Evolutionary conservation across 2,329 filamentous ascomycete species (phyloP).

Genomic region (Trichothecium roseum): DNA sequence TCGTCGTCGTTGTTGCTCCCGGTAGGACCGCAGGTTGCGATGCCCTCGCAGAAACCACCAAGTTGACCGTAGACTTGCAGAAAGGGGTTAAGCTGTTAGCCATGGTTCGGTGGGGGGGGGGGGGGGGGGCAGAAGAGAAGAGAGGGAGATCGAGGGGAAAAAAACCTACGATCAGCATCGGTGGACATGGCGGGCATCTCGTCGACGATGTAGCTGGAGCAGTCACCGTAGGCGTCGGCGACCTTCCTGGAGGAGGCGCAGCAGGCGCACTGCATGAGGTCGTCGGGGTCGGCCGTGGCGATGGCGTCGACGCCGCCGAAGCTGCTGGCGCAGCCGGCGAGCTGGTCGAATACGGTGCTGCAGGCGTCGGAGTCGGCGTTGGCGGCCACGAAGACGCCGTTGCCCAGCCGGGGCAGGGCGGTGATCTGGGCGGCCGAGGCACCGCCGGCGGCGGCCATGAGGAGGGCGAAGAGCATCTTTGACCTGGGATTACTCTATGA

Average conservation of each 20-base stretch:
- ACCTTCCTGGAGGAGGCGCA: conserved; percentile 12
- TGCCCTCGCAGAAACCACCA: neutral
- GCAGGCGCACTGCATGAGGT: conserved; percentile 17
- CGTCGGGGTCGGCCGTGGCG: conserved; percentile 11
- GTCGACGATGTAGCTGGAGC: conserved; percentile 15
- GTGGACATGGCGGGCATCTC: conserved; percentile 11
- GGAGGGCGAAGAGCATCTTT: too few relatives aligned
- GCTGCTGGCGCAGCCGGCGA: conserved; percentile 13
- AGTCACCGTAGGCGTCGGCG: conserved; percentile 16
- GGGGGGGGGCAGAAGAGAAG: too few relatives aligned
- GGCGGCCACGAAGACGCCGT: conserved; percentile 12
- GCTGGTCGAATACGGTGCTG: conserved; percentile 10
- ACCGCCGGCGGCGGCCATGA: conserved; percentile 7
- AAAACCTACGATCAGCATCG: conserved; percentile 14
- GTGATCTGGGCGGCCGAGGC: conserved; percentile 15
- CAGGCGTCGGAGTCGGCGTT: conserved; percentile 13
- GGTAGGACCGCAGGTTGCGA: neutral
- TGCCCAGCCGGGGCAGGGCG: conserved; percentile 9
- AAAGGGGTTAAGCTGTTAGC: too few relatives aligned
- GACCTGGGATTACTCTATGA: too few relatives aligned
- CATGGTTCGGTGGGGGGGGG: too few relatives aligned
- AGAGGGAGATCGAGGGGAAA: neutral
- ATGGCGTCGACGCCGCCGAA: conserved; percentile 13
- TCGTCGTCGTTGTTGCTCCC: neutral
- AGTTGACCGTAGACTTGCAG: conserved; percentile 4